A percentile compares a stretch with the other conserved stretches of the same genome.
phyloP scores from a whole-genome alignment of 257 asterid species.

The Echium plantagineum region DNA sequence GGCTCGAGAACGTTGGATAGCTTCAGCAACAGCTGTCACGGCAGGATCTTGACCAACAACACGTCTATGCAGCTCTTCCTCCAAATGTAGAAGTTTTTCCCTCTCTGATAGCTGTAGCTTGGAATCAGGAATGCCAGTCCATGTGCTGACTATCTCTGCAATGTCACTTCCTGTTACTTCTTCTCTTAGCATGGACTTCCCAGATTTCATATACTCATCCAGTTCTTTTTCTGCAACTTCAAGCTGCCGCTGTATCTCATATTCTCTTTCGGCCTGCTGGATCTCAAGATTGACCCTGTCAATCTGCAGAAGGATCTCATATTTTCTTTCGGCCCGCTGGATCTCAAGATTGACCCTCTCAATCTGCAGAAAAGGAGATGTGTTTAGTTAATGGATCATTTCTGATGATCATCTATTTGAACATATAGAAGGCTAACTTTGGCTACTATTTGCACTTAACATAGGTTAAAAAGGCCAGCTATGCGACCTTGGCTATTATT shows the following conservation, averaged over 20 bases:
- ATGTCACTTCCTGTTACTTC: slow-evolving; percentile 84
- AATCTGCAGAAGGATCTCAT: slow-evolving; percentile 50
- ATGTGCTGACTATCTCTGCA: slow-evolving; percentile 86
- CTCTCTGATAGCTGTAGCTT: slow-evolving; percentile 79
- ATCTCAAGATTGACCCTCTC: too few species aligned
- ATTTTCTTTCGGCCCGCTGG: too few species aligned
- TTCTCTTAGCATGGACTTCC: slow-evolving; percentile 88
- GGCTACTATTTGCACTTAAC: too few species aligned
- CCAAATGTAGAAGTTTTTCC: slow-evolving; percentile 73
- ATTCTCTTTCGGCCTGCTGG: slow-evolving; percentile 94
- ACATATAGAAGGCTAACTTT: too few species aligned
- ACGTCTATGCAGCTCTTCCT: slow-evolving; percentile 73
- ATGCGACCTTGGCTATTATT: too few species aligned
- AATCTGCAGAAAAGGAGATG: too few species aligned
- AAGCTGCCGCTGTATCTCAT: slow-evolving; percentile 87
- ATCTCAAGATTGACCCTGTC: slow-evolving; percentile 95
- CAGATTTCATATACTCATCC: slow-evolving; percentile 70
- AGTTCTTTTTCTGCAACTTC: slow-evolving; percentile 67
- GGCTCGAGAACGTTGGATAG: slow-evolving; percentile 84
- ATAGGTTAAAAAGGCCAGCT: too few species aligned
- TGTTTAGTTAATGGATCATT: neutral
- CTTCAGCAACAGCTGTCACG: slow-evolving; percentile 85
- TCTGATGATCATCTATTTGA: neutral
- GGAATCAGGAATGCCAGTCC: slow-evolving; percentile 94
- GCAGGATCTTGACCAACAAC: slow-evolving; percentile 92